These are phyloP conservation scores for Botryotinia globosa DNA, from an alignment of 2,329 filamentous ascomycete species.

Conservation along the genomic window DNA sequence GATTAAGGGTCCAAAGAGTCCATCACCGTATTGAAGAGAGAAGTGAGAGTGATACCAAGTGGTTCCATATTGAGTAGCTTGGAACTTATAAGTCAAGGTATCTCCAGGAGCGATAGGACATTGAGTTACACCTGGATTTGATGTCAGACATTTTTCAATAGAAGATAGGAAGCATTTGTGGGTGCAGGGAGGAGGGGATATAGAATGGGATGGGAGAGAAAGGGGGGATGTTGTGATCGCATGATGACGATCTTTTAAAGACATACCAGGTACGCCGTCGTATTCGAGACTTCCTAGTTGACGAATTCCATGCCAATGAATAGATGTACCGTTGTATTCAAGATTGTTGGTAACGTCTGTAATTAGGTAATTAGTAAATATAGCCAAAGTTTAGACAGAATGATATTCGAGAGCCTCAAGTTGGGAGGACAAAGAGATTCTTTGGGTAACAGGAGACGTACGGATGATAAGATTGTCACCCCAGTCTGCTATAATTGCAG, in stretches of 20 bases:
- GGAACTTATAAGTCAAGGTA: conserved; percentile 42
- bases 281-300: conserved; percentile 43
- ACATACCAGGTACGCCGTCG: conserved; percentile 32
- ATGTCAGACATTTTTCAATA: background rate
- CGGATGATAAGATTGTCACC: conserved; percentile 36
- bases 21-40: conserved; percentile 39
- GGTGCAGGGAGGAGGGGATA: background rate
- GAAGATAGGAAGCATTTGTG: background rate
- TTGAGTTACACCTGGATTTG: conserved; percentile 45
- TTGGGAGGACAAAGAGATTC: background rate
- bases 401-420: background rate
- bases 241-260: background rate
- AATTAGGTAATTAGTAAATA: background rate
- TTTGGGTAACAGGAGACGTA: background rate
- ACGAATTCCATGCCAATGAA: conserved; percentile 53
- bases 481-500: conserved; percentile 43
- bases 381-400: background rate
- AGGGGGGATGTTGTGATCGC: background rate
- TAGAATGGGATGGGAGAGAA: background rate
- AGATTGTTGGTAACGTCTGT: conserved; percentile 39
- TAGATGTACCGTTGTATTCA: conserved; percentile 46
- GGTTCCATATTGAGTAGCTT: conserved; percentile 36
- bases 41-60: conserved; percentile 38
- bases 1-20: conserved; percentile 57
- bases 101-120: conserved; percentile 64